Evolutionary conservation across 768 basidiomycete genomes (phyloP).

Genomic region (Tricholoma sp.): DNA sequence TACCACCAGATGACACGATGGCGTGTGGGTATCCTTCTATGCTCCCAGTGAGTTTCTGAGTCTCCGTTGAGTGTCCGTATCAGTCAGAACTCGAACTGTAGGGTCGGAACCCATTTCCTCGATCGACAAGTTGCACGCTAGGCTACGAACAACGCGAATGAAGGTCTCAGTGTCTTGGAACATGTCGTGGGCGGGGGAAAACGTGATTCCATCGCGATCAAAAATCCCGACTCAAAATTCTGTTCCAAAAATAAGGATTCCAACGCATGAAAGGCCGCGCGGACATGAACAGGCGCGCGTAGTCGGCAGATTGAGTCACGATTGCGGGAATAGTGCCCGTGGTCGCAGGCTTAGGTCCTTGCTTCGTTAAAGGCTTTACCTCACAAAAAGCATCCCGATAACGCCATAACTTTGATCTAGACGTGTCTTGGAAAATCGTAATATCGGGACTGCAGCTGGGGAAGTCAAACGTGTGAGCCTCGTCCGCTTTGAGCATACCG

Average conservation of each 20-base stretch:
- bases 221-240: slow-evolving; percentile 25
- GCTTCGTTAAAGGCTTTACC: slow-evolving; percentile 9
- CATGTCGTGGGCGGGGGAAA: slow-evolving; percentile 21
- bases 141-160: slow-evolving; percentile 19
- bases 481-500: neutral
- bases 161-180: slow-evolving; percentile 15
- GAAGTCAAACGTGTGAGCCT: slow-evolving; percentile 10
- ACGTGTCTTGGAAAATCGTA: slow-evolving; percentile 1
- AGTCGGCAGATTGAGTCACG: slow-evolving; percentile 18
- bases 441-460: slow-evolving; percentile 11
- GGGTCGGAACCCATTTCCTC: slow-evolving; percentile 15
- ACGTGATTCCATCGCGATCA: slow-evolving; percentile 22
- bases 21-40: neutral
- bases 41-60: neutral
- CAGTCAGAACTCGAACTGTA: slow-evolving; percentile 7
- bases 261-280: slow-evolving; percentile 23
- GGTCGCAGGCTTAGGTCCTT: slow-evolving; percentile 10
- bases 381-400: slow-evolving; percentile 9
- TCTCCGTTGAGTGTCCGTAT: no score
- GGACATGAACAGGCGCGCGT: slow-evolving; percentile 23
- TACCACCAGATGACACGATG: slow-evolving; percentile 6
- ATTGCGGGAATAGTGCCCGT: slow-evolving; percentile 6
- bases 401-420: slow-evolving; percentile 5
- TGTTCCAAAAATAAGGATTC: no score
- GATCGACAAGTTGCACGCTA: slow-evolving; percentile 12